Conservation (phyloP, 805 yeast species). For the Kazachstania bromeliacearum region DNA sequence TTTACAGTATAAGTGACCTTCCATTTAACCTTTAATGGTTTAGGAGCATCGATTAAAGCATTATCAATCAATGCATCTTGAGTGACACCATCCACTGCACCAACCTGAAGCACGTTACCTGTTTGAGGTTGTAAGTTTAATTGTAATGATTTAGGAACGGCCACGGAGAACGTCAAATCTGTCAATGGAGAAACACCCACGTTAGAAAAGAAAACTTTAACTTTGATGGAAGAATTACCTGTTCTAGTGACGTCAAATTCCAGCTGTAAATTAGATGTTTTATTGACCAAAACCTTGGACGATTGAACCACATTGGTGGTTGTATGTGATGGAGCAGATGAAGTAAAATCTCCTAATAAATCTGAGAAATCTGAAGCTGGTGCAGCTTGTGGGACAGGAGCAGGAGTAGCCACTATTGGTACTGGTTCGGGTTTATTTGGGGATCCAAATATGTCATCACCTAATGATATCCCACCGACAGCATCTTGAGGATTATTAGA, state of each 20-base stretch:
- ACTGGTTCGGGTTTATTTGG: neutral
- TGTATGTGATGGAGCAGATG: slow-evolving; percentile 1
- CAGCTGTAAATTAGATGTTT: slow-evolving; percentile 40
- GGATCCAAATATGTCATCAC: neutral
- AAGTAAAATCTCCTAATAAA: slow-evolving; percentile 9
- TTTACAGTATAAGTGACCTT: slow-evolving; percentile 47
- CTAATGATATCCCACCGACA: slow-evolving; percentile 32
- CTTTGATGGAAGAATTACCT: slow-evolving; percentile 32
- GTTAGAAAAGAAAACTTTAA: slow-evolving; percentile 47
- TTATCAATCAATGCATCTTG: slow-evolving; percentile 37
- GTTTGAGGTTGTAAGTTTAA: slow-evolving; percentile 56
- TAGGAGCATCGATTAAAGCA: slow-evolving; percentile 25
- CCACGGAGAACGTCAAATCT: slow-evolving; percentile 50
- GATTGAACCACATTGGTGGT: slow-evolving; percentile 1
- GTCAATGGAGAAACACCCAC: slow-evolving; percentile 35
- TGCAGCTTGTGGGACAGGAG: neutral
- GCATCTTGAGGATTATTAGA: slow-evolving; percentile 6
- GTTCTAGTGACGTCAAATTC: slow-evolving; percentile 36
- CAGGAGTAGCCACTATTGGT: neutral
- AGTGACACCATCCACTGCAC: slow-evolving; percentile 39
- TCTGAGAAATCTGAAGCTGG: slow-evolving; percentile 6
- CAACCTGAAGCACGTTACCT: slow-evolving; percentile 41
- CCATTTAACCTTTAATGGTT: slow-evolving; percentile 65
- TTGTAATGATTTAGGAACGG: slow-evolving; percentile 57
- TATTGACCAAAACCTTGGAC: slow-evolving; percentile 30